These are phyloP conservation scores for Aspergillus flavus DNA, from an alignment of 2,329 filamentous ascomycete species.

Conservation along the genomic window DNA sequence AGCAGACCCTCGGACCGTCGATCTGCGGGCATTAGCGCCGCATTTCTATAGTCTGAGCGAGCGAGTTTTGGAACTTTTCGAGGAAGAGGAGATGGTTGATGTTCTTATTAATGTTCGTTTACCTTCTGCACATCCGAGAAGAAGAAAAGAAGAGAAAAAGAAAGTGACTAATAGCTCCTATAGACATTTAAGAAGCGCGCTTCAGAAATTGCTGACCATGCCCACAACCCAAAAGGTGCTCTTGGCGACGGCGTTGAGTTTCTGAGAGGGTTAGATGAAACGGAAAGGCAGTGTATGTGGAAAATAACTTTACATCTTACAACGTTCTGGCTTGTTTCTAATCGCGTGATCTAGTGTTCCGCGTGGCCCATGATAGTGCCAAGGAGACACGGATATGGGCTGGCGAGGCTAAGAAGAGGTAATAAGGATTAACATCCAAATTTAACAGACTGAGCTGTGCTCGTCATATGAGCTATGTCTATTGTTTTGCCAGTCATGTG, in stretches of 20 bases:
- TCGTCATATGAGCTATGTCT: slow-evolving; percentile 21
- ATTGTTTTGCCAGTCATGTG: not conserved
- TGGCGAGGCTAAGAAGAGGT: slow-evolving; percentile 59
- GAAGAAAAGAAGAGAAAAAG: too few species aligned
- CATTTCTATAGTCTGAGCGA: slow-evolving; percentile 88
- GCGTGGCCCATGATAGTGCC: slow-evolving; percentile 72
- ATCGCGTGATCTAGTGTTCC: slow-evolving; percentile 59
- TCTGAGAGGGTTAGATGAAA: slow-evolving; percentile 84
- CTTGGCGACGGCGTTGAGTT: slow-evolving; percentile 74
- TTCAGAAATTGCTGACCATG: slow-evolving; percentile 82
- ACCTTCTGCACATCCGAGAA: not conserved
- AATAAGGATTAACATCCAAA: slow-evolving; percentile 10
- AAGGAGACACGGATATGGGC: slow-evolving; percentile 72
- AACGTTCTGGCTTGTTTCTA: not conserved
- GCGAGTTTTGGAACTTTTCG: slow-evolving; percentile 85
- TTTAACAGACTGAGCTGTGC: slow-evolving; percentile 29
- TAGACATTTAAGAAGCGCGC: slow-evolving; percentile 80
- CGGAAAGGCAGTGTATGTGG: slow-evolving; percentile 67
- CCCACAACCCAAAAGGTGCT: slow-evolving; percentile 77
- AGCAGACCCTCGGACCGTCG: slow-evolving; percentile 83
- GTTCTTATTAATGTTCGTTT: slow-evolving; percentile 60
- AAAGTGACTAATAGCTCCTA: slow-evolving; percentile 2
- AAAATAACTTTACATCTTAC: not conserved
- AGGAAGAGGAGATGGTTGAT: slow-evolving; percentile 78
- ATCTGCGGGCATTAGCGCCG: slow-evolving; percentile 77